Base-by-base conservation (phyloP, 768 basidiomycete genomes). In the Leccinum longicurvipes region DNA sequence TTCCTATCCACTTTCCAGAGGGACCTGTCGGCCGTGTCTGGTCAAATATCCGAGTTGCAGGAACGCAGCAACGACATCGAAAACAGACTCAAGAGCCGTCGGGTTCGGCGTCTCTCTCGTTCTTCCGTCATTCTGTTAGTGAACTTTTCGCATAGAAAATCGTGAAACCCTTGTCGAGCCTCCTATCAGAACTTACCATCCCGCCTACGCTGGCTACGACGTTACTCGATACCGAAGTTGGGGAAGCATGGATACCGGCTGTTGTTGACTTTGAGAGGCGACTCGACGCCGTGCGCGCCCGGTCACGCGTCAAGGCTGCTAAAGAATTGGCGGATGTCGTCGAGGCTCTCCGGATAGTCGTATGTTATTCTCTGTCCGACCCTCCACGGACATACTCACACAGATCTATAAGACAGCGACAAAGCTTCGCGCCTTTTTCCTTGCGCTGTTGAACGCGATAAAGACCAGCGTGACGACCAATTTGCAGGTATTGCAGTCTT, bases 1-100 rank as follows among this genome's bases (percentile, higher is more conserved):
- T 98, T 98, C 71, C 80, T 99, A 11, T 93, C 93, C 3, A 97
- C 91, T 0, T 99, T 99, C 66, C 96, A 98, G 72, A 88, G 80
- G 63, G 96, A 99, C 71, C 79, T 99, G 21, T 90, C 93, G 6
- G 87, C 88, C 2, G 97, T 98, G 10, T 98, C 97, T 3, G 91
- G 93, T 3, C 95, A 99, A 69, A 96, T 99, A 69, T 89, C 92
- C 1, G 93, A 98, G 59, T 78, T 99, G 23, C 97, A 98, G 66
- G 82, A 84, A 60, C 81, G 92, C 31, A 95, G 93, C 68, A 89
- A 90, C 61, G 89, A 89, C 41, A 97, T 98, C 17, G 97, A 98
- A 60, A 83, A 82, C 57, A 82, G 87, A 55, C 79, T 98, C 55
- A 89, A 86, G 68, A 90, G 87, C 55, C 81, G 97, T 51, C 81